Conservation (phyloP, 345 rosid genomes). For the Physaria fendleri region DNA sequence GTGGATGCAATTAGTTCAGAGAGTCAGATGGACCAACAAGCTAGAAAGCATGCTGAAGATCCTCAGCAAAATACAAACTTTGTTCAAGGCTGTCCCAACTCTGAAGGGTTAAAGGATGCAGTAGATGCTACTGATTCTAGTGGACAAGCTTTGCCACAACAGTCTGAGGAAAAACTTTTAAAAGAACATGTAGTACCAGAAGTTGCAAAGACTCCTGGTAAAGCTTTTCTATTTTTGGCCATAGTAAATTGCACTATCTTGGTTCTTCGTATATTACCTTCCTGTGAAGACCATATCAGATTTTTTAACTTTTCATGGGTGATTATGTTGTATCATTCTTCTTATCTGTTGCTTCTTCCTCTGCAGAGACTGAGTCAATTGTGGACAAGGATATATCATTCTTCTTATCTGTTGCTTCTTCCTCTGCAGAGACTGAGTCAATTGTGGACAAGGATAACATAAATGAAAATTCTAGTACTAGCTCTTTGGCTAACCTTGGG, state of each 20-base stretch:
- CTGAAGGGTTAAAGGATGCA: conserved; percentile 29
- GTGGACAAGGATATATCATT: conserved; percentile 1
- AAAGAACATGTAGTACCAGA: conserved; percentile 33
- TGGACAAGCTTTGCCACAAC: conserved; percentile 18
- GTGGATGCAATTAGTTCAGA: too few relatives aligned
- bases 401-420: neutral
- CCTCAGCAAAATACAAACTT: conserved; percentile 23
- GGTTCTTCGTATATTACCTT: conserved; percentile 6
- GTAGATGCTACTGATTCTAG: conserved; percentile 31
- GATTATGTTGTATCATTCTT: neutral
- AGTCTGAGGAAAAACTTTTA: conserved; percentile 19
- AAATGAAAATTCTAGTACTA: conserved; percentile 2
- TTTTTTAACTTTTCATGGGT: conserved; percentile 1
- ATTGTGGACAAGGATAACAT: neutral
- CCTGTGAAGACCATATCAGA: neutral
- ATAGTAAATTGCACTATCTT: conserved; percentile 1
- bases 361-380: conserved; percentile 9
- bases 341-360: neutral
- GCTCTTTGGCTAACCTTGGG: conserved; percentile 21
- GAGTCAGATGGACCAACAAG: conserved; percentile 24
- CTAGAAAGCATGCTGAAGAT: conserved; percentile 17
- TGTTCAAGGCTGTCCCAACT: conserved; percentile 17
- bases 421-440: conserved; percentile 9
- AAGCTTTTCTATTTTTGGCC: conserved; percentile 2
- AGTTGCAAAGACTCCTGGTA: conserved; percentile 40